phyloP scores from a whole-genome alignment of 192 early-diverging fungal genomes.

The Phycomyces nitens region DNA sequence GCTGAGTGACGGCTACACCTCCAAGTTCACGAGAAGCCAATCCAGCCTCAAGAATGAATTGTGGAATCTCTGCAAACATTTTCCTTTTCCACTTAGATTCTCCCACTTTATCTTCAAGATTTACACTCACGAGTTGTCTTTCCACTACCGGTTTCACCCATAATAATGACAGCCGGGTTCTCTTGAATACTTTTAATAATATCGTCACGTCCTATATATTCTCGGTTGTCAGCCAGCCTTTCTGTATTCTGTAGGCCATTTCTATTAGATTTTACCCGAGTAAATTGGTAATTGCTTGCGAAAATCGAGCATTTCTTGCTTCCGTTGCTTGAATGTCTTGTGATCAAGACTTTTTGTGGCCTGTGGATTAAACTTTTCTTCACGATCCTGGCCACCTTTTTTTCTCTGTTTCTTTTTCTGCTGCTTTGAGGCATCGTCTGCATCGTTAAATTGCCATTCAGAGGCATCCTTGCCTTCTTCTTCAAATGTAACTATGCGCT shows the following conservation, averaged over 20 bases:
- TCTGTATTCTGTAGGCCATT: slow-evolving; percentile 1
- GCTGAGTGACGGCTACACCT: slow-evolving; percentile 80
- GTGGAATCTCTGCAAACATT: slow-evolving; percentile 74
- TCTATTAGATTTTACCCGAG: slow-evolving; percentile 33
- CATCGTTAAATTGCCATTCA: not conserved
- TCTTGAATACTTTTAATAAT: slow-evolving; percentile 37
- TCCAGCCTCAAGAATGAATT: slow-evolving; percentile 77
- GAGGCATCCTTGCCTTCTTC: not conserved
- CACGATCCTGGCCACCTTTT: not conserved
- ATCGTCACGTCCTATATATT: slow-evolving; percentile 27
- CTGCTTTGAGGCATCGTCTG: not conserved
- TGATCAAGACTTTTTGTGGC: not conserved
- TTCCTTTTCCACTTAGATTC: not conserved
- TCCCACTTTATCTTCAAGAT: not conserved
- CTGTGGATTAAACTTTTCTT: not conserved
- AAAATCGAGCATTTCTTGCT: slow-evolving; percentile 21
- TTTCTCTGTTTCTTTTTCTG: not conserved
- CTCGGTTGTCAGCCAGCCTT: not conserved
- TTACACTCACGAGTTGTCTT: slow-evolving; percentile 67
- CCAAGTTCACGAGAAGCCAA: slow-evolving; percentile 52
- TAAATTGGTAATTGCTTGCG: slow-evolving; percentile 52
- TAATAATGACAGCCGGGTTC: slow-evolving; percentile 60
- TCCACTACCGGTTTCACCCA: slow-evolving; percentile 79
- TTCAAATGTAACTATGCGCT: slow-evolving; percentile 2
- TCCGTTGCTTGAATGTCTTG: slow-evolving; percentile 6